Evolutionary conservation across 495 filamentous ascomycete species (phyloP), one percentile per base, ranked within the genome.

Genomic region (Elaphomyces granulatus): DNA sequence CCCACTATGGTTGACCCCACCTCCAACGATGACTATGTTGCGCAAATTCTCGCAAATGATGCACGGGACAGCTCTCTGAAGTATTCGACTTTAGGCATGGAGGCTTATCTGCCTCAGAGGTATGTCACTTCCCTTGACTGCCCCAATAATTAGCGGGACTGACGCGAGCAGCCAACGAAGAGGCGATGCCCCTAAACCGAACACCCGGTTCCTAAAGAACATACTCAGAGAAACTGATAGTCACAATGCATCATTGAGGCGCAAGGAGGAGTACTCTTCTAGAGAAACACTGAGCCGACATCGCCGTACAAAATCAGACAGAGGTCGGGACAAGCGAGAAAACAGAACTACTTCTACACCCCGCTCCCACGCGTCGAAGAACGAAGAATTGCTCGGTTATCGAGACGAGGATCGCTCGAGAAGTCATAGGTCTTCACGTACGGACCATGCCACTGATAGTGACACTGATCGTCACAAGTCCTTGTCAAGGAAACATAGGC

Each of bases 171-270:
- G 37, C 44, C 77, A 73, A 42, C 57, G 68, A 28, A 59, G 76
- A 15, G 56, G 67, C 18, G 73, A 73, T 49, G 83, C 85, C 38
- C 84, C 84, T 2, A 94, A 86, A 49, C 84, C 88, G 10, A 96
- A 98, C 49, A 94, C 81, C 0, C 68, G 83, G 32, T 96, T 96
- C 48, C 65, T 98, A 9, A 75, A 78, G 18, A 83, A 90, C 46
- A 81, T 96, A 38, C 81, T 98, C 47, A 80, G 78, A 42, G 81
- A 92, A 41, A 88, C 85, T 1, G 82, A 90, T 44, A 83, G 48
- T 38, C 90, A 98, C 58, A 98, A 98, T 71, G 74, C 83, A 9
- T 81, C 86, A 4, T 65, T 95, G 39, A 72, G 80, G 31, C 83
- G 78, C 0, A 94, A 81, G 46, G 88, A 96, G 54, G 75, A 78